Percentiles rank a stretch among this genome's conserved stretches.
These are phyloP conservation scores for Eimeria sp. DNA, from an alignment of 169 alveolate genomes.

Conservation along the genomic window DNA sequence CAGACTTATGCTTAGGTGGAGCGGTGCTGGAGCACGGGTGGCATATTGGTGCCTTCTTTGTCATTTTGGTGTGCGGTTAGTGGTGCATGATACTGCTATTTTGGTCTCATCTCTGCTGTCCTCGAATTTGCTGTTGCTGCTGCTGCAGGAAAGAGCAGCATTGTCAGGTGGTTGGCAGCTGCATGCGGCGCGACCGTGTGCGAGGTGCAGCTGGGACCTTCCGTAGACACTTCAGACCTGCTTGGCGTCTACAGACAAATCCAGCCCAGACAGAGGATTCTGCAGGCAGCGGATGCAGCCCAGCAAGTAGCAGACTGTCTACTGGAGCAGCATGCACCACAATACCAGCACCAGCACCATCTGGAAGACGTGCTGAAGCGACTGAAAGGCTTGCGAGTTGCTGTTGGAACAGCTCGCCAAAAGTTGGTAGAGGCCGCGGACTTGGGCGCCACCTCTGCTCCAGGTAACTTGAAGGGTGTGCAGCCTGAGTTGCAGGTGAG, in stretches of 20 bases:
- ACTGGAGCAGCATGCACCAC: slow-evolving; percentile 1
- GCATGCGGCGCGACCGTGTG: slow-evolving; percentile 72
- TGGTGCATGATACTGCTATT: neutral
- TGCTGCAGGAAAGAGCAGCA: slow-evolving; percentile 78
- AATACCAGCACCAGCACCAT: neutral
- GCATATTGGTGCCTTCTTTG: neutral
- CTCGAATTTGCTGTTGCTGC: neutral
- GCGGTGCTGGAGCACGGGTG: neutral
- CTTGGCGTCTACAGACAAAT: slow-evolving; percentile 86
- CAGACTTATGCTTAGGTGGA: neutral
- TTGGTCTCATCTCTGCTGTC: neutral
- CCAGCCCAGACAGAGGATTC: slow-evolving; percentile 31
- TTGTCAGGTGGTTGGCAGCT: slow-evolving; percentile 84
- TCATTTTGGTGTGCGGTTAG: neutral
- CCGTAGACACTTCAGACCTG: slow-evolving; percentile 87
- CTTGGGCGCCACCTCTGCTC: too few relatives aligned
- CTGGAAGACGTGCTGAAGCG: neutral
- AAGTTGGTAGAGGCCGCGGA: slow-evolving; percentile 9
- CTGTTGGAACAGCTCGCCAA: slow-evolving; percentile 6
- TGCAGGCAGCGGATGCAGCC: slow-evolving; percentile 9
- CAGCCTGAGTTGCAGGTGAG: slow-evolving; percentile 2
- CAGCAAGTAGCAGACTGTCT: slow-evolving; percentile 27
- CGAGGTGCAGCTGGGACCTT: slow-evolving; percentile 85
- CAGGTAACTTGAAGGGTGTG: neutral
- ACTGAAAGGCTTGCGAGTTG: neutral